Percentiles rank a stretch among this genome's conserved stretches.
Evolutionary conservation across 768 basidiomycete species (phyloP).

Genomic region (Cystobasidium tubakii): DNA sequence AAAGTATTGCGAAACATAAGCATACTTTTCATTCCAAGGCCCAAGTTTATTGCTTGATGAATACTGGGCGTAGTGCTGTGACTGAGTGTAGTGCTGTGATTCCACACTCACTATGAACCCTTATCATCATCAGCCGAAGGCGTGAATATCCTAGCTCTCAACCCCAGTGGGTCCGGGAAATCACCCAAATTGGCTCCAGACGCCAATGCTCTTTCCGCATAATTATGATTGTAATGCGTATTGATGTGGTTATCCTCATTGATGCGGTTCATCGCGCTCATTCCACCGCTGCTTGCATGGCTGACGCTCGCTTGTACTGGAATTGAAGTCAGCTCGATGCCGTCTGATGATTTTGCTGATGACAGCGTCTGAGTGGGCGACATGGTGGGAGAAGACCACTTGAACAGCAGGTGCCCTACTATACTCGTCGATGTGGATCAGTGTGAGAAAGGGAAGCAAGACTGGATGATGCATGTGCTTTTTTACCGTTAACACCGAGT

Average conservation of each 20-base stretch:
- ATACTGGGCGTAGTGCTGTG: too few species aligned
- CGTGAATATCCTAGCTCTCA: slow-evolving; percentile 17
- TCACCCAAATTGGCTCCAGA: not conserved
- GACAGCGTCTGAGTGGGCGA: slow-evolving; percentile 4
- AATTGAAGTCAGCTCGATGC: not conserved
- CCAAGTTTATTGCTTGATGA: too few species aligned
- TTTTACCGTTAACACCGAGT: too few species aligned
- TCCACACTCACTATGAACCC: slow-evolving; percentile 11
- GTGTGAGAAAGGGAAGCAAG: too few species aligned
- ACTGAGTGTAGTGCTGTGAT: too few species aligned
- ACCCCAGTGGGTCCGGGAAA: not conserved
- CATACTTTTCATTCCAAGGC: too few species aligned
- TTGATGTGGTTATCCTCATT: not conserved
- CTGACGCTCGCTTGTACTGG: not conserved
- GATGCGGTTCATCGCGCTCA: not conserved
- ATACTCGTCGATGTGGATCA: too few species aligned
- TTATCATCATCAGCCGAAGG: slow-evolving; percentile 5
- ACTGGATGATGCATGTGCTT: too few species aligned
- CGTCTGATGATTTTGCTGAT: not conserved
- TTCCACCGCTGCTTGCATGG: not conserved
- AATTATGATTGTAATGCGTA: not conserved
- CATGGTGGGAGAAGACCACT: too few species aligned
- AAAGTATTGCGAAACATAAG: too few species aligned
- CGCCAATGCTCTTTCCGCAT: not conserved
- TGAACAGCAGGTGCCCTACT: not conserved